Conservation (phyloP, 352 stramenopile species). For the Pythium myriotylum region DNA sequence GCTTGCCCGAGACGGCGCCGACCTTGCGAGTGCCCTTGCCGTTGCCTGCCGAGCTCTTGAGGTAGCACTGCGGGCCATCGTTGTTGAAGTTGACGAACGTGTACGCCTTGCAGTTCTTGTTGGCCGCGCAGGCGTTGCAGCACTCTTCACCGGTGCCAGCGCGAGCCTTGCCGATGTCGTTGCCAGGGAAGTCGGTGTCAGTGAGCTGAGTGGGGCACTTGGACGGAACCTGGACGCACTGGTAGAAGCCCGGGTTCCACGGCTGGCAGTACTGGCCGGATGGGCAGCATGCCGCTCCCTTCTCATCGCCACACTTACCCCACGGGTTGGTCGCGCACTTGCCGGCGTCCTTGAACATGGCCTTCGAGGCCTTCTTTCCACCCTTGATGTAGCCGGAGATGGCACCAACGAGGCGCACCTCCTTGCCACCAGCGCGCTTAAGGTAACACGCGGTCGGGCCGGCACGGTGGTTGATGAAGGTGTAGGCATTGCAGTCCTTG, state of each 20-base stretch:
- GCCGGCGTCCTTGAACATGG: not conserved
- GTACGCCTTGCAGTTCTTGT: slow-evolving; percentile 49
- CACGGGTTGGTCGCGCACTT: not conserved
- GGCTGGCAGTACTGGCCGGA: slow-evolving; percentile 38
- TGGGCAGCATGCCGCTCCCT: not conserved
- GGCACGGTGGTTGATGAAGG: slow-evolving; percentile 31
- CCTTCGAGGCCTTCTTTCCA: slow-evolving; percentile 4
- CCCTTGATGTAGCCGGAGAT: slow-evolving; percentile 17
- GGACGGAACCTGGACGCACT: slow-evolving; percentile 37
- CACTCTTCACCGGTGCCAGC: slow-evolving; percentile 37
- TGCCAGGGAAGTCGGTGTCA: slow-evolving; percentile 49
- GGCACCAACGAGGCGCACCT: not conserved
- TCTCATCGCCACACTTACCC: slow-evolving; percentile 12
- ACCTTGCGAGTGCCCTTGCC: slow-evolving; percentile 29
- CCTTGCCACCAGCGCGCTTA: slow-evolving; percentile 1
- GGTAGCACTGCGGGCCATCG: slow-evolving; percentile 49
- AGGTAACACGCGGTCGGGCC: slow-evolving; percentile 12
- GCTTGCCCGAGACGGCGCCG: slow-evolving; percentile 39
- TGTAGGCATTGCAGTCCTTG: slow-evolving; percentile 45
- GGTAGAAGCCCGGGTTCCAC: slow-evolving; percentile 46
- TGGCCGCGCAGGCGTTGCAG: slow-evolving; percentile 44
- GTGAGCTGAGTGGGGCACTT: slow-evolving; percentile 37
- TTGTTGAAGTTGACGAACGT: slow-evolving; percentile 66
- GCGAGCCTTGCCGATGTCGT: slow-evolving; percentile 46
- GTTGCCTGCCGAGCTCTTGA: slow-evolving; percentile 34